Evolutionary conservation across 1,139 yeast species (phyloP).

Genomic region (Candida sp.): DNA sequence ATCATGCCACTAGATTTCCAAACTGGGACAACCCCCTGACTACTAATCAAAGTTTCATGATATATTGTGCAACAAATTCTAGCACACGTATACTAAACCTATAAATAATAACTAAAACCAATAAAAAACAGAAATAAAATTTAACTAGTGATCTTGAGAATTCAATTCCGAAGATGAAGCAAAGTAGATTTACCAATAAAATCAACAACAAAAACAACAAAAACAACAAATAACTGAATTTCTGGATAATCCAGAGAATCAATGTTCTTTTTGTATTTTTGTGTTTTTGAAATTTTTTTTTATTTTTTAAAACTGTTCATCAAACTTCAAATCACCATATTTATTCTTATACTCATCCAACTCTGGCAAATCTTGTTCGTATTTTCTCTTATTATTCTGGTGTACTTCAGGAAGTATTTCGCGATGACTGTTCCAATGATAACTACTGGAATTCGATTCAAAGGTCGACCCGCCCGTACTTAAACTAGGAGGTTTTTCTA

Average conservation of each 20-base stretch:
- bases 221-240: too few species aligned
- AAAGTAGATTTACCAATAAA: too few species aligned
- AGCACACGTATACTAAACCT: too few species aligned
- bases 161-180: too few species aligned
- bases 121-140: too few species aligned
- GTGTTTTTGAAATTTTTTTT: background rate
- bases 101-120: too few species aligned
- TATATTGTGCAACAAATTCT: too few species aligned
- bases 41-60: too few species aligned
- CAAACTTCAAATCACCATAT: slow-evolving; percentile 43
- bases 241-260: background rate
- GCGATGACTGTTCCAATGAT: background rate
- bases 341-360: slow-evolving; percentile 12
- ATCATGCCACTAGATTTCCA: too few species aligned
- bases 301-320: slow-evolving; percentile 39
- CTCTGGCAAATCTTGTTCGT: slow-evolving; percentile 26
- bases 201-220: too few species aligned
- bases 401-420: slow-evolving; percentile 3
- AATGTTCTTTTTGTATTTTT: background rate
- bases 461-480: slow-evolving; percentile 38
- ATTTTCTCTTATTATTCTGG: slow-evolving; percentile 31
- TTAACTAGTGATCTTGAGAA: too few species aligned
- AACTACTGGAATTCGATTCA: slow-evolving; percentile 21
- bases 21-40: too few species aligned
- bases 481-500: slow-evolving; percentile 38